A percentile compares a stretch with the other conserved stretches of the same genome.
Evolutionary conservation across 768 basidiomycete species (phyloP).

Genomic region (Suillus variegatus): DNA sequence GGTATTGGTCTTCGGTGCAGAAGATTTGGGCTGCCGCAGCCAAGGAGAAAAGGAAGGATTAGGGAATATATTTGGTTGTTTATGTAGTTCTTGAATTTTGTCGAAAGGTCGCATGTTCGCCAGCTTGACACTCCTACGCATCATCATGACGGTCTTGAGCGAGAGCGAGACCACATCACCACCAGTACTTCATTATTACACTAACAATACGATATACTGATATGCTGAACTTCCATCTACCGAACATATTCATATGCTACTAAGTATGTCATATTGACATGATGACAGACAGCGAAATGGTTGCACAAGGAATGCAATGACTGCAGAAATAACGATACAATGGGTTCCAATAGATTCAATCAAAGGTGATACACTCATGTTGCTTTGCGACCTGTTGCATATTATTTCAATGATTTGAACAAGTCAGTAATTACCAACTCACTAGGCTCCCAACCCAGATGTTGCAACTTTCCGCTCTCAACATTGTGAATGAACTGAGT

Average conservation of each 20-base stretch:
- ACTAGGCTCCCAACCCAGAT: constrained; percentile 31
- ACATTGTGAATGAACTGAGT: constrained; percentile 20
- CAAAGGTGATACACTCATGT: constrained; percentile 1
- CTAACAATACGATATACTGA: not conserved
- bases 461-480: constrained; percentile 20
- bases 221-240: not conserved
- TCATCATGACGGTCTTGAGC: not conserved
- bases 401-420: not conserved
- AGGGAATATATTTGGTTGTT: not conserved
- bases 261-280: not conserved
- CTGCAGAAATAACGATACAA: constrained; percentile 2
- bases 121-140: not conserved
- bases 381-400: constrained; percentile 5
- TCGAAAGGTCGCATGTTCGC: not conserved
- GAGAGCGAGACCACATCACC: not conserved
- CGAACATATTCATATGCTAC: not conserved
- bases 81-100: not conserved
- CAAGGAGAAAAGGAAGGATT: not conserved
- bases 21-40: constrained; percentile 22
- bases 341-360: not conserved
- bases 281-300: not conserved
- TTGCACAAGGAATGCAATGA: not conserved
- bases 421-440: not conserved
- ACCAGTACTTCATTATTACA: not conserved
- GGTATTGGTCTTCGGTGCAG: constrained; percentile 27